Evolutionary conservation across 176 grass and related monocot species (phyloP).

Genomic region (Cenchrus purpureus): DNA sequence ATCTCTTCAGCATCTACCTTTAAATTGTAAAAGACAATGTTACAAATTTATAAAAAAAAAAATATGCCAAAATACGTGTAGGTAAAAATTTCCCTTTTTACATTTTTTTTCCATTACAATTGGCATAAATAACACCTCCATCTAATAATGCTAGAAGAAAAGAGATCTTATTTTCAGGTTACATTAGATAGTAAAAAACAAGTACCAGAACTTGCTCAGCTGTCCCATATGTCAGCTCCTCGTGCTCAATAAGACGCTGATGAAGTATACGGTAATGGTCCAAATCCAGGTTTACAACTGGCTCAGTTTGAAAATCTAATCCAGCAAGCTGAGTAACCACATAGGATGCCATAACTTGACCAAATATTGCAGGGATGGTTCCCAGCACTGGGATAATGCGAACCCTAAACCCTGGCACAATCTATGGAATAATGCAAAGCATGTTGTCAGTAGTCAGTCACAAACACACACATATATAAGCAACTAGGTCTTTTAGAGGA

Average conservation of each 20-base stretch:
- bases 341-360: slow-evolving; percentile 95
- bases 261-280: slow-evolving; percentile 93
- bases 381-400: slow-evolving; percentile 94
- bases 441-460: slow-evolving; percentile 12
- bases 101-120: neutral
- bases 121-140: neutral
- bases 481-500: slow-evolving; percentile 11
- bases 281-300: slow-evolving; percentile 92
- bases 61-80: neutral
- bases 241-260: slow-evolving; percentile 92
- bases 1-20: slow-evolving; percentile 94
- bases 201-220: slow-evolving; percentile 83
- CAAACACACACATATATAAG: slow-evolving; percentile 7
- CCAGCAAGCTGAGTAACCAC: slow-evolving; percentile 74
- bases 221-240: slow-evolving; percentile 82
- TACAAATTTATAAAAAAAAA: slow-evolving; percentile 1
- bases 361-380: slow-evolving; percentile 94
- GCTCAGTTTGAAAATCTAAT: slow-evolving; percentile 81
- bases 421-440: slow-evolving; percentile 51
- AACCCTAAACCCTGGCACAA: slow-evolving; percentile 95
- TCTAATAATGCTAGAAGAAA: neutral
- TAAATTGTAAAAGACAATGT: slow-evolving; percentile 40
- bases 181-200: slow-evolving; percentile 33
- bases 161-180: slow-evolving; percentile 4
- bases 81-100: neutral